Evolutionary conservation across 2,329 filamentous ascomycete genomes (phyloP), one percentile per base, ranked within the genome.

Genomic region (Penicillium sp.): DNA sequence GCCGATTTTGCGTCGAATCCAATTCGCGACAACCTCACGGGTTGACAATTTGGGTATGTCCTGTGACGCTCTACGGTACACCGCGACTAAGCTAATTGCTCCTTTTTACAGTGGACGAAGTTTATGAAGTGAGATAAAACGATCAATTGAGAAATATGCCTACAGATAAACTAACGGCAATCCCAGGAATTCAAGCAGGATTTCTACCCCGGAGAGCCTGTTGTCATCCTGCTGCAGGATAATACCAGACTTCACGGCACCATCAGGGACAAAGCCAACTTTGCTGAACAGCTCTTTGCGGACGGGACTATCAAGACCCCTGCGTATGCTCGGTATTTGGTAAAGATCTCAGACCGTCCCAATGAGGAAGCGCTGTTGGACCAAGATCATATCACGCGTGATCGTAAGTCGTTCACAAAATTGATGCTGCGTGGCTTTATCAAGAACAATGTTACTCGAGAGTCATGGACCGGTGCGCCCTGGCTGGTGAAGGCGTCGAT

Each of bases 401-500:
- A 97, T 71, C 87, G 92, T 52, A 96, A 93, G 67, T 85, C 91
- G 47, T 99, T 98, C 72, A 97, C 93, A 27, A 98, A 99, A 76
- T 88, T 93, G 49, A 93, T 97, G 73, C 81, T 99, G 42, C 88
- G 93, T 33, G 92, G 92, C 6, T 99, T 97, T 64, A 91, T 99
- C 62, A 96, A 96, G 72, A 93, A 96, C 75, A 95, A 92, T 0
- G 89, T 97, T n/a, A 89, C 88, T 2, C 83, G 93, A 60, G 95
- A 98, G 69, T 86, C 92, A 4, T 98, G 93, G 92, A 93, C 88
- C 59, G 93, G 93, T n/a, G 95, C 95, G 0, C 93, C 95, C 0
- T 99, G 95, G 95, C 80, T 96, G 54, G 93, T 98, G 19, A 97
- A 96, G 77, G 84, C 89, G 35, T 88, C 92, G 53, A 87, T 96